Conservation (phyloP, 345 rosid genomes). For the Citrus sp. region DNA sequence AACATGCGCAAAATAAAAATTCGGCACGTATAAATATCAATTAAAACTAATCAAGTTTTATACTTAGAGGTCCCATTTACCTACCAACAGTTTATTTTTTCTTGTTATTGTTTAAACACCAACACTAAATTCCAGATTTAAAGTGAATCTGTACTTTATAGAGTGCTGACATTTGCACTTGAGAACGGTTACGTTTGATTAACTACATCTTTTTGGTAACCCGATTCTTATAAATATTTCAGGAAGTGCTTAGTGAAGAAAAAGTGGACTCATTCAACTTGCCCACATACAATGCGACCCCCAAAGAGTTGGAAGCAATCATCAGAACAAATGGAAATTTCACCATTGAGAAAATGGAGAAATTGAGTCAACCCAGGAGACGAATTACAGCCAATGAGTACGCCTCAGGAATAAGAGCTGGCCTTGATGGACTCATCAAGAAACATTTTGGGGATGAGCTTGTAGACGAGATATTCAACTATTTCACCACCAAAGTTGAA, state of each 20-base stretch:
- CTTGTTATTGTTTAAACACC: too few species aligned
- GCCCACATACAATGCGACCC: constrained; percentile 5
- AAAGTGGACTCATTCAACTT: constrained; percentile 19
- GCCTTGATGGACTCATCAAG: neutral
- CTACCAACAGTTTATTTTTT: neutral
- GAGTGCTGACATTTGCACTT: too few species aligned
- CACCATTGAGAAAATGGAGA: constrained; percentile 24
- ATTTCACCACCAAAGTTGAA: neutral
- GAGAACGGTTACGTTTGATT: too few species aligned
- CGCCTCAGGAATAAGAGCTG: neutral
- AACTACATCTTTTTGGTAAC: too few species aligned
- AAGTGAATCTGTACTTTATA: too few species aligned
- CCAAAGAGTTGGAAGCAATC: constrained; percentile 6
- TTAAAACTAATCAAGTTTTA: too few species aligned
- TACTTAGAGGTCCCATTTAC: neutral
- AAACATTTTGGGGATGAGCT: neutral
- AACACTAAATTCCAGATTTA: too few species aligned
- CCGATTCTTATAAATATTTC: neutral
- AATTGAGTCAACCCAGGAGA: too few species aligned
- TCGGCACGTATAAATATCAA: too few species aligned
- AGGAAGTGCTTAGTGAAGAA: constrained; percentile 13
- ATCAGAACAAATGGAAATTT: constrained; percentile 21
- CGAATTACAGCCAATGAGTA: neutral
- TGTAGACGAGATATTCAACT: neutral
- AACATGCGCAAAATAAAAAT: neutral